Evolutionary conservation across 805 yeast species (phyloP).

Genomic region (Pichia thaimueangensis): DNA sequence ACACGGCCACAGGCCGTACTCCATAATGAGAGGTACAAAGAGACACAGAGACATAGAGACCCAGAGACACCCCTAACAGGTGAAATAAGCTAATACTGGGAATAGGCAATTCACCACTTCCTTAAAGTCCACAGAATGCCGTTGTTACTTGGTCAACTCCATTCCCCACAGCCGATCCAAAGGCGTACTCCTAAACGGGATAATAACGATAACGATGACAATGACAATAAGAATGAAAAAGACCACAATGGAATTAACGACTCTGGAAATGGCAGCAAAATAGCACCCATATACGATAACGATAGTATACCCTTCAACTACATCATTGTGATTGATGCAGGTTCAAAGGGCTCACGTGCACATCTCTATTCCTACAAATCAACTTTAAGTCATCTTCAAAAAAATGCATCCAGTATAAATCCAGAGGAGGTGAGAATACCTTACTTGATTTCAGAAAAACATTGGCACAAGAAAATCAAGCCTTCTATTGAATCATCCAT

Average conservation of each 20-base stretch:
- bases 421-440: slow-evolving; percentile 15
- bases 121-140: too few species aligned
- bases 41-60: too few species aligned
- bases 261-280: neutral
- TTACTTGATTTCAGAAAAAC: slow-evolving; percentile 26
- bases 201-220: neutral
- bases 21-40: too few species aligned
- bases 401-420: too few species aligned
- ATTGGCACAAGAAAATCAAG: slow-evolving; percentile 46
- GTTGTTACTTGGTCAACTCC: too few species aligned
- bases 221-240: neutral
- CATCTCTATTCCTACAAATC: slow-evolving; percentile 52
- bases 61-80: too few species aligned
- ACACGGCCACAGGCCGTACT: too few species aligned
- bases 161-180: too few species aligned
- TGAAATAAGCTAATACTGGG: too few species aligned
- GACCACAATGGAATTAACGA: neutral
- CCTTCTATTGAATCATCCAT: slow-evolving; percentile 62
- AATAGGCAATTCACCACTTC: too few species aligned
- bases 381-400: slow-evolving; percentile 21
- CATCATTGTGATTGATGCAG: slow-evolving; percentile 57
- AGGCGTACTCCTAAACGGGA: too few species aligned
- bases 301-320: slow-evolving; percentile 51
- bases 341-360: slow-evolving; percentile 60
- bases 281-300: slow-evolving; percentile 20